A percentile compares a stretch with the other conserved stretches of the same genome.
These are phyloP conservation scores for Suhomyces terraborum DNA, from an alignment of 1,139 yeast species.

Conservation along the genomic window DNA sequence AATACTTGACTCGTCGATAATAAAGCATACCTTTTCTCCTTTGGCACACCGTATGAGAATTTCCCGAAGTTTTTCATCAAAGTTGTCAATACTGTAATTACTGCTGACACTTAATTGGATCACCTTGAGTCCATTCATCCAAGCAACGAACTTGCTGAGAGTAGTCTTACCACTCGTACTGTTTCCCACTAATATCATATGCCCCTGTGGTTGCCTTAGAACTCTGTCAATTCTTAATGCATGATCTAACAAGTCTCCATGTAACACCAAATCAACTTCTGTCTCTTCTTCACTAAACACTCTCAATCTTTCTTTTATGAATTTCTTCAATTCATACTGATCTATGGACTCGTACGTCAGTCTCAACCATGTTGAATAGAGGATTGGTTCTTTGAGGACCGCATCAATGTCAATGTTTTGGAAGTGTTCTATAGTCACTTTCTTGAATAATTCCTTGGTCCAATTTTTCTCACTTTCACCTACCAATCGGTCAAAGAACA, in stretches of 20 bases:
- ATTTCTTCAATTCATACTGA: conserved; percentile 49
- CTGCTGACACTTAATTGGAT: conserved; percentile 60
- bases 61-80: conserved; percentile 63
- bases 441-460: conserved; percentile 50
- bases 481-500: conserved; percentile 74
- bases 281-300: conserved; percentile 79
- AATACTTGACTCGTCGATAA: conserved; percentile 80
- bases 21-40: conserved; percentile 69
- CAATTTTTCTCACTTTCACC: conserved; percentile 49
- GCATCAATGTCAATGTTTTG: conserved; percentile 43
- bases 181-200: conserved; percentile 84
- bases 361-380: conserved; percentile 76
- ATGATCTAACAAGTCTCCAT: conserved; percentile 75
- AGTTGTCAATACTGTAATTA: conserved; percentile 59
- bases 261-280: conserved; percentile 62
- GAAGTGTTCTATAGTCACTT: conserved; percentile 44
- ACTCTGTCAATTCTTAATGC: conserved; percentile 81
- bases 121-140: conserved; percentile 81
- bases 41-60: conserved; percentile 49
- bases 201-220: conserved; percentile 85
- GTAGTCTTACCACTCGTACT: conserved; percentile 84
- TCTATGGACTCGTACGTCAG: conserved; percentile 61
- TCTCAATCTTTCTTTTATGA: conserved; percentile 64
- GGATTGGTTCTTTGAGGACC: conserved; percentile 51
- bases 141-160: conserved; percentile 76